Conservation (phyloP, 148 eudicot species). For the Vaccinium darrowii region DNA sequence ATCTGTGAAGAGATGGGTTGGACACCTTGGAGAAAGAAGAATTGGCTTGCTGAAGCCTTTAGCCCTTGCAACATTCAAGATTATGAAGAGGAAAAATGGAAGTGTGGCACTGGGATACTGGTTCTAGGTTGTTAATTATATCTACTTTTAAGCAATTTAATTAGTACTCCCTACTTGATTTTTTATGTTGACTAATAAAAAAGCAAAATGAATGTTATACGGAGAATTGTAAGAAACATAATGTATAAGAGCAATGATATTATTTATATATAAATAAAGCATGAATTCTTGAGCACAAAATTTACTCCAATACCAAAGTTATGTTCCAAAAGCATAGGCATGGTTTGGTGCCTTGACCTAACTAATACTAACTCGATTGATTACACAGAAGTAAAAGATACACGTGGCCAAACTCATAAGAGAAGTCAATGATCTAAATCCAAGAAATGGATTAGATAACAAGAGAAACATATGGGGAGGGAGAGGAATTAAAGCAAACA, state of each 20-base stretch:
- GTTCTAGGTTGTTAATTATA: background rate
- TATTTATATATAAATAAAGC: background rate
- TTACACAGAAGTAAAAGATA: background rate
- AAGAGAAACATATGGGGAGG: background rate
- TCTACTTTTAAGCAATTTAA: background rate
- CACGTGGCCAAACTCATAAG: background rate
- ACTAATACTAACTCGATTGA: background rate
- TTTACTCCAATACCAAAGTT: background rate
- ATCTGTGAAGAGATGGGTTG: conserved; percentile 91
- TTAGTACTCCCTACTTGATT: conserved; percentile 5
- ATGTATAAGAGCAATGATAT: background rate
- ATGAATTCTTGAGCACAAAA: background rate
- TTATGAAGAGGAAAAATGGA: conserved; percentile 32
- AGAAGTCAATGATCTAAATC: background rate
- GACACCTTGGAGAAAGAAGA: conserved; percentile 79
- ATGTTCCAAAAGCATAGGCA: background rate
- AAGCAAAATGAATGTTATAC: background rate
- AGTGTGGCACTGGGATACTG: too few relatives aligned
- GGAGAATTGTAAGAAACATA: background rate
- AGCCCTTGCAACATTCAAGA: conserved; percentile 86
- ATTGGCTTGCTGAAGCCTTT: conserved; percentile 74
- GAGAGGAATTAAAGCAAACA: background rate
- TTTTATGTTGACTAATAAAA: background rate
- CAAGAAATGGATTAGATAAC: background rate
- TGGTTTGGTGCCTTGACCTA: background rate